Conservation (phyloP, 2,329 filamentous ascomycete genomes). For the Calonectria naviculata region DNA sequence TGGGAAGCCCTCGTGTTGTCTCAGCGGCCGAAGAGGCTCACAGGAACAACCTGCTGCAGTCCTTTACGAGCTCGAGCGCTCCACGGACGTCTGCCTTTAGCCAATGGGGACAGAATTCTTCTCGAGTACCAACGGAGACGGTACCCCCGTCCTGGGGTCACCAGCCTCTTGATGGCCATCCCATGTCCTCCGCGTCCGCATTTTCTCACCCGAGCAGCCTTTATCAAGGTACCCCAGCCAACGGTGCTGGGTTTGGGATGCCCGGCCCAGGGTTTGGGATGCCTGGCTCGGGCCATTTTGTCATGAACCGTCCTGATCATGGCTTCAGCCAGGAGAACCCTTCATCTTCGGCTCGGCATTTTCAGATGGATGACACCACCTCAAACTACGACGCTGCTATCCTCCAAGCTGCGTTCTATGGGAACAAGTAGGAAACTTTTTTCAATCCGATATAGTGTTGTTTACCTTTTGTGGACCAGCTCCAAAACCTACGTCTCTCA, state of each 20-base stretch:
- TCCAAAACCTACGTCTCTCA: background rate
- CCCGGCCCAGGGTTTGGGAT: conserved; percentile 29
- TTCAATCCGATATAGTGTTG: background rate
- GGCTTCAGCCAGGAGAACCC: conserved; percentile 29
- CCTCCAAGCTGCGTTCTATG: conserved; percentile 47
- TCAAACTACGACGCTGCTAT: conserved; percentile 50
- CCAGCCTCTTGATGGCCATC: conserved; percentile 25
- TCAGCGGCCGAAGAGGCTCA: conserved; percentile 45
- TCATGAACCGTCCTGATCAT: conserved; percentile 28
- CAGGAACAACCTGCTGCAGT: conserved; percentile 48
- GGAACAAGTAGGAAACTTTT: conserved; percentile 35
- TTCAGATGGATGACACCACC: conserved; percentile 47
- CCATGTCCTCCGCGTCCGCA: conserved; percentile 43
- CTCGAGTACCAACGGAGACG: conserved; percentile 30
- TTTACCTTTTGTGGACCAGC: background rate
- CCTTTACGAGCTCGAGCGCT: conserved; percentile 41
- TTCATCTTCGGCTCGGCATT: conserved; percentile 34
- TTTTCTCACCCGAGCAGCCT: conserved; percentile 65
- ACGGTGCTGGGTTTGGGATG: conserved; percentile 33
- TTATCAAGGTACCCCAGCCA: conserved; percentile 58
- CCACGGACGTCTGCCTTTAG: conserved; percentile 46
- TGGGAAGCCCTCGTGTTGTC: conserved; percentile 28
- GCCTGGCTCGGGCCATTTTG: conserved; percentile 24
- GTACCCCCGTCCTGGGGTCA: conserved; percentile 31
- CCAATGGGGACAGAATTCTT: conserved; percentile 42